Percentiles rank a stretch among this genome's conserved stretches.
Evolutionary conservation across 1,139 yeast genomes (phyloP).

Genomic region (Candida tropicalis): DNA sequence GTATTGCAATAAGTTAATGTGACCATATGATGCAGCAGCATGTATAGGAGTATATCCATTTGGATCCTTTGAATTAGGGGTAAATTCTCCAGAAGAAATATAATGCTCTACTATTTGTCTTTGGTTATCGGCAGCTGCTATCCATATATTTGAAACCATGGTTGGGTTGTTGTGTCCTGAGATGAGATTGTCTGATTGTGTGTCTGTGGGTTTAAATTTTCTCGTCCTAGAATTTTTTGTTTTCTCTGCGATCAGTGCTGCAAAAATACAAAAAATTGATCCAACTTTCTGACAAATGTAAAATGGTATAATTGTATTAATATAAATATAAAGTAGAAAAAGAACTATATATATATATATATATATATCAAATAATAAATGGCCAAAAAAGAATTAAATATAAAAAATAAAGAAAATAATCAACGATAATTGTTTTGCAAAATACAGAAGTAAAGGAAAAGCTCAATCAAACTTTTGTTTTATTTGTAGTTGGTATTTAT

Average conservation of each 20-base stretch:
- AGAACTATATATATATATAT: too few species aligned
- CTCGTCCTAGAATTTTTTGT: background rate
- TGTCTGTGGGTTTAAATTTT: background rate
- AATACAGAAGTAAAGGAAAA: background rate
- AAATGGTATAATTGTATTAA: background rate
- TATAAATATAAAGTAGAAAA: background rate
- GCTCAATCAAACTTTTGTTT: background rate
- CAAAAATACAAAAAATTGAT: background rate
- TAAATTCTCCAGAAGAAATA: conserved; percentile 52
- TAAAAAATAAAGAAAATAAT: background rate
- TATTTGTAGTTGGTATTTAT: background rate
- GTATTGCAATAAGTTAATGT: conserved; percentile 62
- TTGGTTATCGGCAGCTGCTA: conserved; percentile 89
- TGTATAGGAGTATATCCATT: conserved; percentile 96
- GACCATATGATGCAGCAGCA: conserved; percentile 95
- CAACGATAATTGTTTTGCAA: background rate
- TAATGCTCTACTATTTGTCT: conserved; percentile 56
- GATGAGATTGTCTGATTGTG: conserved; percentile 5
- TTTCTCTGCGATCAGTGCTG: background rate
- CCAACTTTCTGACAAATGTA: background rate
- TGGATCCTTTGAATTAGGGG: conserved; percentile 78
- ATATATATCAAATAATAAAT: too few species aligned
- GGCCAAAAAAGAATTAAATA: background rate
- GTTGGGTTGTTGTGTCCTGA: background rate
- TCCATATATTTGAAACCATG: conserved; percentile 79